Evolutionary conservation across 2,329 filamentous ascomycete genomes (phyloP).

Genomic region (Calonectria naviculata): DNA sequence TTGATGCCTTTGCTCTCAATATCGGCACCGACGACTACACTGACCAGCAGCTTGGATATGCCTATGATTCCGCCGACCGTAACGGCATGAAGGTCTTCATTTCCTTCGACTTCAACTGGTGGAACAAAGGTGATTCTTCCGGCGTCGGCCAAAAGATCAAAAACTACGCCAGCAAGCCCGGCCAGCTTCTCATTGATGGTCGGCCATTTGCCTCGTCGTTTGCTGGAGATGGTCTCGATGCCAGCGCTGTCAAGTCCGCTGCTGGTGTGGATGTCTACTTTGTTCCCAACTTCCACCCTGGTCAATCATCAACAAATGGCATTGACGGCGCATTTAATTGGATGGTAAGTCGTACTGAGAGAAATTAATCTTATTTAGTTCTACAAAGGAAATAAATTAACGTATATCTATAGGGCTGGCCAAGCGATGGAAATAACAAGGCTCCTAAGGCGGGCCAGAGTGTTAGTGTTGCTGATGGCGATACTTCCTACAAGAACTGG

Average conservation of each 20-base stretch:
- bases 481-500: slow-evolving; percentile 46
- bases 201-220: slow-evolving; percentile 67
- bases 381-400: background rate
- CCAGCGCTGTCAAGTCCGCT: slow-evolving; percentile 52
- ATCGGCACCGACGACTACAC: slow-evolving; percentile 58
- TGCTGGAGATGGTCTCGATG: slow-evolving; percentile 58
- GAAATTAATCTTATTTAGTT: too few species aligned
- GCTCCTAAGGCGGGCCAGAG: slow-evolving; percentile 53
- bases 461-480: slow-evolving; percentile 54
- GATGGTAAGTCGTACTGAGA: slow-evolving; percentile 41
- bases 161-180: slow-evolving; percentile 54
- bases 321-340: slow-evolving; percentile 61
- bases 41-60: slow-evolving; percentile 58
- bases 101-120: slow-evolving; percentile 68
- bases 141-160: slow-evolving; percentile 57
- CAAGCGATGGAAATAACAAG: slow-evolving; percentile 58
- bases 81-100: slow-evolving; percentile 65
- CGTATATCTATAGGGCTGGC: slow-evolving; percentile 48
- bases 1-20: slow-evolving; percentile 63
- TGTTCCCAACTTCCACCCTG: slow-evolving; percentile 61
- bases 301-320: slow-evolving; percentile 47
- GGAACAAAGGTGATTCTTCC: slow-evolving; percentile 46
- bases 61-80: slow-evolving; percentile 60
- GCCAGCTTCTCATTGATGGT: slow-evolving; percentile 60
- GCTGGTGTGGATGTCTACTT: slow-evolving; percentile 58